Evolutionary conservation across 805 yeast genomes (phyloP).

Genomic region (Myxozyma nipponensis): DNA sequence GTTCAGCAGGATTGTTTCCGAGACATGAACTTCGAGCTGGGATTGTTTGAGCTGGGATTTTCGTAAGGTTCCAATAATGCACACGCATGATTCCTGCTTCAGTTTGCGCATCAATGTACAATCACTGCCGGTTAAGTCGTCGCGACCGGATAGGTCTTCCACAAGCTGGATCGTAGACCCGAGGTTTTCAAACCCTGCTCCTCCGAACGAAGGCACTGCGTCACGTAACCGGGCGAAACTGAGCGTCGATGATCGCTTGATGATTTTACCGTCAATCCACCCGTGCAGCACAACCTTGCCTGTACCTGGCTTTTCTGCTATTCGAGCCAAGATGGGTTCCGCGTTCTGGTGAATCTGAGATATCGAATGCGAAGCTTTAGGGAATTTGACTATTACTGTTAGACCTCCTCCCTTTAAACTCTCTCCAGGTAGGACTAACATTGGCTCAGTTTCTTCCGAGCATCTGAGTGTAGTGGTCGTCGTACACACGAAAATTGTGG

Average conservation of each 20-base stretch:
- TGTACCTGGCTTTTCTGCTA: not conserved
- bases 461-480: too few relatives aligned
- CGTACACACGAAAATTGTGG: too few relatives aligned
- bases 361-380: constrained; percentile 23
- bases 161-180: constrained; percentile 16
- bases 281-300: constrained; percentile 57
- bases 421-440: too few relatives aligned
- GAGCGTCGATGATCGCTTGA: constrained; percentile 58
- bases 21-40: constrained; percentile 10
- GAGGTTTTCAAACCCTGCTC: not conserved
- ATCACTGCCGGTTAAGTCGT: not conserved
- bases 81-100: constrained; percentile 23
- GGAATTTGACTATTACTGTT: constrained; percentile 11
- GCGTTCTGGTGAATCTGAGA: constrained; percentile 17
- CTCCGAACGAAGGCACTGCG: constrained; percentile 34
- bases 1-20: constrained; percentile 10
- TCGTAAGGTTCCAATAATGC: constrained; percentile 15
- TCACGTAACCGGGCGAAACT: constrained; percentile 78
- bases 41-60: constrained; percentile 8
- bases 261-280: constrained; percentile 76
- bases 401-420: too few relatives aligned
- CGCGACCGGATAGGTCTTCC: constrained; percentile 2
- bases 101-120: constrained; percentile 5
- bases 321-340: not conserved
- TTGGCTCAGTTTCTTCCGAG: too few relatives aligned